Percentiles rank a stretch among this genome's conserved stretches.
Conservation (phyloP, 1,284 basidiomycete species). For the Hemileia vastatrix region DNA sequence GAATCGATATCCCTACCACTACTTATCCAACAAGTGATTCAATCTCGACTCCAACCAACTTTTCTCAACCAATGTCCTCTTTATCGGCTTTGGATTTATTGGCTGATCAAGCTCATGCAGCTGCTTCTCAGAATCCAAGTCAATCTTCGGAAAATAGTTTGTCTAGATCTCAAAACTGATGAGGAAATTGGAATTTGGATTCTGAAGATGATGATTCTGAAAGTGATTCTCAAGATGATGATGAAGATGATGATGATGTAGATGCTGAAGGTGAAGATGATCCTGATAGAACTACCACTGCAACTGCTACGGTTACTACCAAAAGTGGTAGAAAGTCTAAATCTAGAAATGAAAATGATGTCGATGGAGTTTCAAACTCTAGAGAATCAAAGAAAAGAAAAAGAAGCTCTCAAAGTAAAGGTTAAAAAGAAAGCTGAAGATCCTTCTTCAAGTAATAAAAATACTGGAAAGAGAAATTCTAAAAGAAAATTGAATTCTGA, state of each 20-base stretch:
- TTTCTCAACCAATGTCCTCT: neutral
- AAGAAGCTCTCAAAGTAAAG: no score
- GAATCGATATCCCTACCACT: neutral
- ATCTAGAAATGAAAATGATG: neutral
- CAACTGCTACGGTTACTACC: neutral
- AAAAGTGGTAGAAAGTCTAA: neutral
- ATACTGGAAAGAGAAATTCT: no score
- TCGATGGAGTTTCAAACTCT: neutral
- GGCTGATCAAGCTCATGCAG: slow-evolving; percentile 38
- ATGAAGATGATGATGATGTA: slow-evolving; percentile 10
- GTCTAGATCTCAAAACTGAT: neutral
- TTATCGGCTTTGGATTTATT: slow-evolving; percentile 40
- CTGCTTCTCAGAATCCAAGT: slow-evolving; percentile 36
- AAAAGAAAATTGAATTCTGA: no score
- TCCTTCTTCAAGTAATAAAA: no score
- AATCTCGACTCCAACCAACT: slow-evolving; percentile 3
- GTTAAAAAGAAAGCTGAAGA: no score
- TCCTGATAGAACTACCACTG: neutral
- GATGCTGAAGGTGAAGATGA: neutral
- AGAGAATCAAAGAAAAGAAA: neutral
- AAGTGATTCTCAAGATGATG: neutral
- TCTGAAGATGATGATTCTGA: neutral
- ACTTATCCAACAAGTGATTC: neutral
- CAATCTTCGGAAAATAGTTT: slow-evolving; percentile 12
- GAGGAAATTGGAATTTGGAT: slow-evolving; percentile 30